Evolutionary conservation across 345 rosid species (phyloP).

Genomic region (Euphorbia tirucalli): DNA sequence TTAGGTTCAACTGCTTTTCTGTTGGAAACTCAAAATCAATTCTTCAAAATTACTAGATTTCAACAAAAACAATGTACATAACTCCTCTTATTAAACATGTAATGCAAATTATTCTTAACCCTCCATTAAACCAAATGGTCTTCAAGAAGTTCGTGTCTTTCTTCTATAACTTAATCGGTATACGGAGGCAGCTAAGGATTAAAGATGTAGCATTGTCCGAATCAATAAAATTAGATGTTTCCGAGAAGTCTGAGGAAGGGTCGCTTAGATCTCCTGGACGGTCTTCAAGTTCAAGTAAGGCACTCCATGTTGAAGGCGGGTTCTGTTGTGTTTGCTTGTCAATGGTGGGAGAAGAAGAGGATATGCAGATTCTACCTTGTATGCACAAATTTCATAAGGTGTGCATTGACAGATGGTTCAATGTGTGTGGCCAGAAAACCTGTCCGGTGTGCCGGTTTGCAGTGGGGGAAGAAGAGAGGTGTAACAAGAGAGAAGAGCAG

Average conservation of each 20-base stretch:
- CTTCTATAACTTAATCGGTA: slow-evolving; percentile 24
- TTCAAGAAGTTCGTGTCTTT: slow-evolving; percentile 29
- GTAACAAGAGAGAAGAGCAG: slow-evolving; percentile 30
- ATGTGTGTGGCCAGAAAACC: slow-evolving; percentile 45
- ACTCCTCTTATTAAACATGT: slow-evolving; percentile 20
- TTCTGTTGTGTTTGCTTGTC: slow-evolving; percentile 68
- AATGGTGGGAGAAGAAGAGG: slow-evolving; percentile 40
- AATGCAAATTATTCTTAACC: not conserved
- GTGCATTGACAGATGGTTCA: slow-evolving; percentile 71
- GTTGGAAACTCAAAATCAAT: slow-evolving; percentile 30
- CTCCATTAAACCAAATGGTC: slow-evolving; percentile 29
- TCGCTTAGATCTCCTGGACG: not conserved
- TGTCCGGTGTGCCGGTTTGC: slow-evolving; percentile 78
- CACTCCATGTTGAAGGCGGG: slow-evolving; percentile 28
- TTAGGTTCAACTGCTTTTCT: slow-evolving; percentile 52
- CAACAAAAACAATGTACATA: slow-evolving; percentile 12
- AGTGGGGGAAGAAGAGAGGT: slow-evolving; percentile 28
- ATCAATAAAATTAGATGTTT: slow-evolving; percentile 1
- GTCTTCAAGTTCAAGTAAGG: not conserved
- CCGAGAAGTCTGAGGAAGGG: slow-evolving; percentile 5
- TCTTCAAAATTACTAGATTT: slow-evolving; percentile 29
- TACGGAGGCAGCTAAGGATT: slow-evolving; percentile 19
- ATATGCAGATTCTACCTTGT: slow-evolving; percentile 53
- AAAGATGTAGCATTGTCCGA: slow-evolving; percentile 11
- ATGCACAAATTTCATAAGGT: slow-evolving; percentile 60